Evolutionary conservation across 805 yeast genomes (phyloP), one percentile per base, ranked within the genome.

Genomic region (Ogataea nakhonphanomensis): DNA sequence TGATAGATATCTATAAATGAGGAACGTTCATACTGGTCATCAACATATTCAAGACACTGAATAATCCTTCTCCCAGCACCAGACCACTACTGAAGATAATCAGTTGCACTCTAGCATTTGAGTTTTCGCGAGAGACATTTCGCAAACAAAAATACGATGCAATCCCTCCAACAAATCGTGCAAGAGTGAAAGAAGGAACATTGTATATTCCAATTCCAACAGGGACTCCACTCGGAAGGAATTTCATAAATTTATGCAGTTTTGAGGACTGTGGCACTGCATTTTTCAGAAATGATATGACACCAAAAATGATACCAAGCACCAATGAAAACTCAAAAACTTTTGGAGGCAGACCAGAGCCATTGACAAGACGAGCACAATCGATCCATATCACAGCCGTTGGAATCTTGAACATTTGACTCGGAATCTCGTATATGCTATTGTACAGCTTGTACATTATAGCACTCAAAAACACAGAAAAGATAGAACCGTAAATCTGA

Each of bases 371-470:
- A 41, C 99, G 69, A 1, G 97, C 88, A 59, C 98, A 90, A 60
- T 91, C 98, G 31, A 91, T 82, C 99, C 99, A 91, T 15, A 91
- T 88, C 3, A 88, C 78, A 0, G 98, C 96, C 0, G 99, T 93
- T 4, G 99, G 99, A 25, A 93, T 78, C 43, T 97, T 71, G 60
- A 87, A 91, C 37, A 79, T 70, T 13, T 74, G 66, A 43, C 86
- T 86, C 0, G 99, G 99, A 30, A 91, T 87, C 41, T 79, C 81
- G 64, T 93, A 93, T 4, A 88, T 87, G 4, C 72, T 49, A 55
- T 86, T 84, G 70, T 93, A 91, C 21, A 87, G 74, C 41, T 76
- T 73, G 72, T 91, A 91, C 76, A 93, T 85, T 27, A 85, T 57
- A 2, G 95, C 76, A 37, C 95, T 84, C 32, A 90, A 65, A 5